Conservation (phyloP, 768 basidiomycete genomes). For the Neoboletus magnificus region DNA sequence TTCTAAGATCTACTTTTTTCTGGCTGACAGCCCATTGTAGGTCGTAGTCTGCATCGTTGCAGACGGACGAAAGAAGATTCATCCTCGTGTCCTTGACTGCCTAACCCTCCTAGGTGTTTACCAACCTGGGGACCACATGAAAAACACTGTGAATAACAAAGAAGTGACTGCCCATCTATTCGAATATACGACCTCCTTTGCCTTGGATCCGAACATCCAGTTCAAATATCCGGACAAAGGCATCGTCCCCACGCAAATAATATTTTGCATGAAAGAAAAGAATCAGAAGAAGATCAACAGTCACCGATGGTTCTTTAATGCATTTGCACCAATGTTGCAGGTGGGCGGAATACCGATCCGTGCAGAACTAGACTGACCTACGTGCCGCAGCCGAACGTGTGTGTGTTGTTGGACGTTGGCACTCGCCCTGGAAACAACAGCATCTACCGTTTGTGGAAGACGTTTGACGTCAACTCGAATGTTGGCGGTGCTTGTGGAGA, state of each 20-base stretch:
- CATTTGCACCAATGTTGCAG: constrained; percentile 78
- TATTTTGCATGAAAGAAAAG: constrained; percentile 89
- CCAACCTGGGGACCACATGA: constrained; percentile 63
- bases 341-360: constrained; percentile 36
- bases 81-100: constrained; percentile 83
- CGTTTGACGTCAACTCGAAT: constrained; percentile 87
- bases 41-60: constrained; percentile 92
- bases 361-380: neutral
- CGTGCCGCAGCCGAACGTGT: constrained; percentile 72
- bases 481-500: constrained; percentile 98
- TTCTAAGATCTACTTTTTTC: neutral
- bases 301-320: constrained; percentile 97
- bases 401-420: constrained; percentile 90
- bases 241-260: constrained; percentile 90
- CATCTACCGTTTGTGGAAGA: constrained; percentile 94
- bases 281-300: constrained; percentile 98
- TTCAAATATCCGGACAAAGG: constrained; percentile 91
- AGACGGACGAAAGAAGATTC: constrained; percentile 79
- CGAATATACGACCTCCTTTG: constrained; percentile 84
- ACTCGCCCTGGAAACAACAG: constrained; percentile 86
- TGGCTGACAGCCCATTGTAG: constrained; percentile 32
- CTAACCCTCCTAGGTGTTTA: constrained; percentile 92
- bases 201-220: constrained; percentile 71
- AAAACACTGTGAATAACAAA: constrained; percentile 66
- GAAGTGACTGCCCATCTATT: constrained; percentile 75